These are phyloP conservation scores for Yamadazyma sp. DNA, from an alignment of 805 yeast genomes.

Conservation along the genomic window DNA sequence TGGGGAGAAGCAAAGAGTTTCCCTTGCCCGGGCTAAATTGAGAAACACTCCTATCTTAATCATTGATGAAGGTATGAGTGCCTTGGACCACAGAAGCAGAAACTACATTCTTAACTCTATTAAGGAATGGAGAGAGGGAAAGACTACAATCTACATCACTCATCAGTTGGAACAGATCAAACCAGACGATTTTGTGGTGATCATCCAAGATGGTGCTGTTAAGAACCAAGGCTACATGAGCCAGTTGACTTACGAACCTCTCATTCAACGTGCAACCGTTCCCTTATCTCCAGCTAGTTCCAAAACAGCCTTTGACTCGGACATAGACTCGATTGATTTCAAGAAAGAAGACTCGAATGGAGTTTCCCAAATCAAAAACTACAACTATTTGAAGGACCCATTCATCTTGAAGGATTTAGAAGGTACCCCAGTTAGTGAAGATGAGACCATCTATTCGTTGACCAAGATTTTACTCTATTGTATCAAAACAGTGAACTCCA, in stretches of 20 bases:
- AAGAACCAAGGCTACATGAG: conserved; percentile 18
- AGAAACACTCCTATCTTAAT: conserved; percentile 74
- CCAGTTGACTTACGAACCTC: conserved; percentile 9
- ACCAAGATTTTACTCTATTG: conserved; percentile 27
- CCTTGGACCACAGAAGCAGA: conserved; percentile 61
- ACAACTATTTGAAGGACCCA: conserved; percentile 23
- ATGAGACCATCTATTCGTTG: conserved; percentile 21
- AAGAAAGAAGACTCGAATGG: not conserved
- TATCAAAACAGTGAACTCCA: conserved; percentile 14
- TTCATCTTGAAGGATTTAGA: conserved; percentile 25
- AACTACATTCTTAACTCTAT: conserved; percentile 49
- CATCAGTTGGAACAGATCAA: conserved; percentile 68
- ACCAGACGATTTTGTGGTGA: conserved; percentile 54
- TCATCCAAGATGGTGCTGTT: conserved; percentile 61
- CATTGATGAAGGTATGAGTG: conserved; percentile 84
- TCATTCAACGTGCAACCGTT: conserved; percentile 8
- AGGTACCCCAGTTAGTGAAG: conserved; percentile 3
- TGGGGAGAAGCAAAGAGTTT: conserved; percentile 85
- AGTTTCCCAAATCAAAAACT: conserved; percentile 4
- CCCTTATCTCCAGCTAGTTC: not conserved
- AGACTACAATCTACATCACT: conserved; percentile 78
- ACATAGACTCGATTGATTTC: not conserved
- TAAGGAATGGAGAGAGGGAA: conserved; percentile 58
- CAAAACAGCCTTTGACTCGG: not conserved
- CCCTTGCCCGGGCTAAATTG: conserved; percentile 78